Base-by-base conservation (phyloP, 345 rosid species). In the Nephelium lappaceum region DNA sequence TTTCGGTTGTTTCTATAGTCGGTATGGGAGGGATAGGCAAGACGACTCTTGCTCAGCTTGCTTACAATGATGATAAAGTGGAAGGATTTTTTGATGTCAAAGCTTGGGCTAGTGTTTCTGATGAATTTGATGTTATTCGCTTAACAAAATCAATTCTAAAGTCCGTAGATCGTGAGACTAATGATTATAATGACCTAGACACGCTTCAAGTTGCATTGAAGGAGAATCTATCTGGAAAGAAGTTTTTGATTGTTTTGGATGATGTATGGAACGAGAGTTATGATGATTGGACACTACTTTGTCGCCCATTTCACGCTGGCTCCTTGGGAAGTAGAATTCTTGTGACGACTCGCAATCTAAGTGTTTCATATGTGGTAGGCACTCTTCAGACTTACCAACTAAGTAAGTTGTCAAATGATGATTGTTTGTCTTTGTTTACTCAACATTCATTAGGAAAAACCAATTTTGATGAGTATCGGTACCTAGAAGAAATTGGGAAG, bases 11-110 rank as follows among this genome's bases (percentile, higher is more conserved):
- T 18, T 51, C 84, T 8, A 81, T 83, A 0, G 18, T n/a, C 0
- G 86, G 86, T 8, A 72, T 75, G 71, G 86, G 80, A 0, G 86
- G 86, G 2, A 2, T 67, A 0, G 84, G 84, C 3, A 81, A 81
- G 60, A 81, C 80, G 1, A 81, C 84, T 9, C 68, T 81, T 7
- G 71, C 82, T 38, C 72, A 71, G n/a, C 66, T 81, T 45, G 72
- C 49, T 5, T 84, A 51, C 72, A 74, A 81, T 39, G 81, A 77
- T n/a, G 2, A 0, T 1, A 36, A 0, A 4, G 67, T 71, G 51
- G 0, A 74, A 24, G 1, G 5, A 0, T n/a, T 25, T 23, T 66
- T 75, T 6, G 49, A 45, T 14, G 6, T 78, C 14, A 77, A 4
- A 21, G 66, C 67, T 0, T 83, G 83, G 85, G n/a, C 12, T 23